These are phyloP conservation scores for Vitis rotundifolia DNA, from an alignment of 164 flowering plant species.

Conservation along the genomic window DNA sequence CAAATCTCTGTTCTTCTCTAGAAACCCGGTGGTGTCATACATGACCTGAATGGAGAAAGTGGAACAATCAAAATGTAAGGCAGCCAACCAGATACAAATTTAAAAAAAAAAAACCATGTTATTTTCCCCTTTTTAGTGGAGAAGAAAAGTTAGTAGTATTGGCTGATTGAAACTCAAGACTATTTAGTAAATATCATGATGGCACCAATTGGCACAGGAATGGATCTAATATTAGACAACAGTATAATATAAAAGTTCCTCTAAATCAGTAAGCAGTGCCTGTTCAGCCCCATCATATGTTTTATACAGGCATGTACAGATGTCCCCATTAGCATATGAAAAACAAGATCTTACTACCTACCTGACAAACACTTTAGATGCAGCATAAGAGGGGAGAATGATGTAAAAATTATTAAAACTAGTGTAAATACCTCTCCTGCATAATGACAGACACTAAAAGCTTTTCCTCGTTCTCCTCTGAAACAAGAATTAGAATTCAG, in stretches of 20 bases:
- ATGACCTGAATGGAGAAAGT: constrained; percentile 57
- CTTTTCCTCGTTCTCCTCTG: constrained; percentile 79
- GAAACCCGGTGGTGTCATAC: constrained; percentile 89
- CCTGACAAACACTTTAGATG: not conserved
- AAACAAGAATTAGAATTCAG: constrained; percentile 74
- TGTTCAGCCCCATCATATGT: not conserved
- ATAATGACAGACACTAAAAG: constrained; percentile 80
- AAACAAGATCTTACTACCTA: not conserved
- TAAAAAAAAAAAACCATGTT: not conserved
- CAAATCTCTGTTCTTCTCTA: constrained; percentile 95
- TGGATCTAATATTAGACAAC: not conserved
- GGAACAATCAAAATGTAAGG: constrained; percentile 10
- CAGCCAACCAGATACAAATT: not conserved
- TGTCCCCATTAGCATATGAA: not conserved
- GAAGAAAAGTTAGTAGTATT: not conserved
- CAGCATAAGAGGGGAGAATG: not conserved
- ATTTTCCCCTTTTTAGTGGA: not conserved
- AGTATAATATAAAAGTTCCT: not conserved
- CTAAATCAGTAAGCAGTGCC: not conserved
- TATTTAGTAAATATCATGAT: too few species aligned
- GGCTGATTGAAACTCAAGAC: not conserved
- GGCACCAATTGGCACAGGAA: not conserved
- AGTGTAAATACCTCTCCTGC: constrained; percentile 83
- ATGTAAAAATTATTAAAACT: not conserved
- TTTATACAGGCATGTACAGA: not conserved